Evolutionary conservation across 768 basidiomycete species (phyloP).

Genomic region (Boletus edulis): DNA sequence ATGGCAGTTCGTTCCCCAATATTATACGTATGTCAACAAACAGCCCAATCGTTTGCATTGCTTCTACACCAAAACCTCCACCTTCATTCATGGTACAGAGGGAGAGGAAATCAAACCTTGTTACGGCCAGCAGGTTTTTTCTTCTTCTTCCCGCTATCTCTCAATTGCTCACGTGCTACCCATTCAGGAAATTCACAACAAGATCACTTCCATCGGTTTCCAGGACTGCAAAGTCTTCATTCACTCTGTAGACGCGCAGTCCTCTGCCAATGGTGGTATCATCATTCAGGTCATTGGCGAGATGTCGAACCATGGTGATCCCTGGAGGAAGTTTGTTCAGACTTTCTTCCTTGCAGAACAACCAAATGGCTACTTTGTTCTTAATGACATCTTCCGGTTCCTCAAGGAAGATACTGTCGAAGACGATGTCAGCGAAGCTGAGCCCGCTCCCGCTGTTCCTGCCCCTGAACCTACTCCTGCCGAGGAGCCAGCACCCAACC

Average conservation of each 20-base stretch:
- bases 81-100: conserved; percentile 96
- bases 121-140: conserved; percentile 86
- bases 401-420: conserved; percentile 93
- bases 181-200: conserved; percentile 90
- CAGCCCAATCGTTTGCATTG: conserved; percentile 95
- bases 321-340: conserved; percentile 99
- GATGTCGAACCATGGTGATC: conserved; percentile 89
- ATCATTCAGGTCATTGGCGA: conserved; percentile 99
- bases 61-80: conserved; percentile 98
- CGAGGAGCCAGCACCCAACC: conserved; percentile 33
- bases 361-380: conserved; percentile 97
- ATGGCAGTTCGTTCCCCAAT: conserved; percentile 99
- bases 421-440: conserved; percentile 60
- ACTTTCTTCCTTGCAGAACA: conserved; percentile 99
- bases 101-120: conserved; percentile 91
- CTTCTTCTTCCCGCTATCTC: not conserved
- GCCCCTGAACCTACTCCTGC: conserved; percentile 36
- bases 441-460: conserved; percentile 33
- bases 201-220: conserved; percentile 92
- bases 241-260: conserved; percentile 96
- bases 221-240: conserved; percentile 99
- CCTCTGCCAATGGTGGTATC: conserved; percentile 92
- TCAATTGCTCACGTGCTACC: conserved; percentile 2
- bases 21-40: conserved; percentile 99
- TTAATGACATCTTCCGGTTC: conserved; percentile 99